phyloP scores from a whole-genome alignment of 108 stramenopile genomes.

The Cafeteria roenbergensis region DNA sequence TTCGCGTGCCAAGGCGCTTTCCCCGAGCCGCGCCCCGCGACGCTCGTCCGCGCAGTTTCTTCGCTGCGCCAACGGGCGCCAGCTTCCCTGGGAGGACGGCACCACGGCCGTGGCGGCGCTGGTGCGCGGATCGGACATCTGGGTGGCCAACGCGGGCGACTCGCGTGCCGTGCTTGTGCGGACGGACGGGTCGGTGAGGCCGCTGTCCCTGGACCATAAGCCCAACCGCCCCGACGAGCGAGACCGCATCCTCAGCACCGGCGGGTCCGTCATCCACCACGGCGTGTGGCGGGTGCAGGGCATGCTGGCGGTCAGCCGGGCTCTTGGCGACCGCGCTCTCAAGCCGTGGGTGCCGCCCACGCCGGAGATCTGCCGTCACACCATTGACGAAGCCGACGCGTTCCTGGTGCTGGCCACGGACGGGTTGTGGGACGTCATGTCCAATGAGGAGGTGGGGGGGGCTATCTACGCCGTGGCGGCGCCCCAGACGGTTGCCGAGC shows the following conservation, averaged over 20 bases:
- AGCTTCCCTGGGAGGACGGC: constrained; percentile 23
- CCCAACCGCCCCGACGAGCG: constrained; percentile 28
- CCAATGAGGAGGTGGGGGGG: constrained; percentile 19
- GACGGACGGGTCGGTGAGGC: neutral
- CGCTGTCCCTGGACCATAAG: constrained; percentile 34
- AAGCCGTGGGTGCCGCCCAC: constrained; percentile 16
- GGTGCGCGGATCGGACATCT: constrained; percentile 1
- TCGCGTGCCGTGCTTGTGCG: constrained; percentile 28
- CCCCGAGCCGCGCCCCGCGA: neutral
- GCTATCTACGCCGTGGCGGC: neutral
- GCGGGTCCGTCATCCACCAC: constrained; percentile 24
- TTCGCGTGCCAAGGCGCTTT: neutral
- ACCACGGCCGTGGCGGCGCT: constrained; percentile 31
- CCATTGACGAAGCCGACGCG: constrained; percentile 12
- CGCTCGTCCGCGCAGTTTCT: neutral
- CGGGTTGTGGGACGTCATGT: constrained; percentile 37
- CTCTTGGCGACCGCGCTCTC: constrained; percentile 28
- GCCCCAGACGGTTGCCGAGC: constrained; percentile 9
- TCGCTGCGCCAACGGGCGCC: neutral
- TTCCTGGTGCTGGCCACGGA: constrained; percentile 33
- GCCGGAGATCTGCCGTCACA: constrained; percentile 17
- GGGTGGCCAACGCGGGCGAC: constrained; percentile 34
- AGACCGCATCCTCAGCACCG: constrained; percentile 18
- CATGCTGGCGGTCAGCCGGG: constrained; percentile 33
- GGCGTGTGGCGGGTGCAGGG: constrained; percentile 37